Base-by-base conservation (phyloP, 2,329 filamentous ascomycete genomes). In the Fusarium domesticum region DNA sequence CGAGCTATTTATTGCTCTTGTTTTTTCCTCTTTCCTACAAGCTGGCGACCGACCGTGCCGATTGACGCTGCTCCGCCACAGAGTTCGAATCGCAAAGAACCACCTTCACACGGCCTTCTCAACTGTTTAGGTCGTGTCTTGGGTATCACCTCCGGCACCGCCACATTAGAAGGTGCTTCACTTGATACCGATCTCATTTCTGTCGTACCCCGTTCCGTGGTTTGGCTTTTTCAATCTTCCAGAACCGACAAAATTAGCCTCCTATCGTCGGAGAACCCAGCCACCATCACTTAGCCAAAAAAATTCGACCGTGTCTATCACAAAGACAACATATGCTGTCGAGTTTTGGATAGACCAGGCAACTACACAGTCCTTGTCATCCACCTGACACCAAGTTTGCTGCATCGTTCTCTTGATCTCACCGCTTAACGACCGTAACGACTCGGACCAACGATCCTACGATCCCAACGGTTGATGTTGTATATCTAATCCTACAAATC, bases 341-440 rank as follows among this genome's bases (percentile, higher is more conserved):
- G n/a, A n/a, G n/a, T 28, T 28, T 28, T 39, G 19, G 42, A 34
- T 44, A 55, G 41, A 46, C 23, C 39, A 41, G 37, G 45, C 39
- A 47, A 28, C 23, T 28, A 19, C 42, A 37, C 37, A 34, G 39
- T 35, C 42, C 8, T 32, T 25, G 18, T 35, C 38, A 33, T 18
- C 42, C 37, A 17, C 14, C 35, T 33, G 35, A 18, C 23, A 28
- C 23, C 23, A 4, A n/a, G 23, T 28, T 28, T n/a, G 39, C 25
- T 37, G 40, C 42, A 36, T 43, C 18, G 42, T 47, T 39, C 19
- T 35, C 35, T 36, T 39, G 44, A 37, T 35, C 28, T 50, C 50
- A 56, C 48, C 52, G 50, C 57, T 56, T 54, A 38, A 57, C 54
- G 48, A 55, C 45, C 37, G 51, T 47, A 39, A 51, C 42, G 52